Base-by-base conservation (phyloP, 225 moss, liverwort and hornwort species). In the Antitrichia curtipendula region DNA sequence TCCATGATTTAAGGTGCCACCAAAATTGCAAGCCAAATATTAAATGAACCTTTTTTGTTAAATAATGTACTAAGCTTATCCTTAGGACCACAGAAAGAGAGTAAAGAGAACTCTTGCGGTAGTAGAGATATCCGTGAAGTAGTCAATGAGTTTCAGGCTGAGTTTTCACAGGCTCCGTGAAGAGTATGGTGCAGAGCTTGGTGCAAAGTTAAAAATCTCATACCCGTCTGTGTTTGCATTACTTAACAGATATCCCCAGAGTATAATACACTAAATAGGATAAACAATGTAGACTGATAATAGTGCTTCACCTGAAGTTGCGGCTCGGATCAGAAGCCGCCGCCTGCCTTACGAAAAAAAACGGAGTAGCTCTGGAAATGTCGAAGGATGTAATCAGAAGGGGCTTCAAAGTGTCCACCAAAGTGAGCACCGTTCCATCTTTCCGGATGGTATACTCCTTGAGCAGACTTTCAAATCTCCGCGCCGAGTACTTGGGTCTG, bases 381-480 rank as follows among this genome's bases (percentile, higher is more conserved):
- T 98, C 98, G 82, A 98, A 98, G 50, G 97, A 98, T 47, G 98
- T 97, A 19, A 98, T 94, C 15, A 98, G 54, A 88, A 97, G 92
- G 15, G 98, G 98, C 90, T 88, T 97, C 38, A 98, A 83, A 63
- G 96, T 91, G 54, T 98, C 97, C 6, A 95, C 84, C 96, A 98
- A 92, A 6, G 98, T 98, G 54, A 98, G 95, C n/a, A 86, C 92
- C 58, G 65, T 95, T 78, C 98, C 98, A 75, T 96, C 84, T 88
- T 92, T 88, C 83, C 92, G 90, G 31, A 96, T 62, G 23, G 95
- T 96, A 59, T 96, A 95, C 23, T 86, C 85, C 87, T 96, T 97
- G 87, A 98, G 84, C 84, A 98, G 86, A 66, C 89, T 93, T 91
- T 98, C 98, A 47, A 97, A 93, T 66, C 92, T 91, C 74, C 89